Evolutionary conservation across 768 basidiomycete species (phyloP).

Genomic region (Kwoniella europaea): DNA sequence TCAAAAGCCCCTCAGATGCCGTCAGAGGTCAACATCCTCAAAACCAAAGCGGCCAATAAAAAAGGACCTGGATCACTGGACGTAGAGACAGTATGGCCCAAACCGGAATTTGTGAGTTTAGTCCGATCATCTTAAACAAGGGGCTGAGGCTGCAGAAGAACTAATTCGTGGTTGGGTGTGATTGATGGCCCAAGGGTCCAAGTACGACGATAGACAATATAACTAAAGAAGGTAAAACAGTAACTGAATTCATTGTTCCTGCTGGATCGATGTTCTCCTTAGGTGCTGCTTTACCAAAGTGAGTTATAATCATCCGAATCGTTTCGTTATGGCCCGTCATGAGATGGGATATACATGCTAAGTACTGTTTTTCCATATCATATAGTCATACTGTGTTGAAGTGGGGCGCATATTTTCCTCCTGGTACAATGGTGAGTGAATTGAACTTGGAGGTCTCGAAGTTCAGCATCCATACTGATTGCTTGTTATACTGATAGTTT

Average conservation of each 20-base stretch:
- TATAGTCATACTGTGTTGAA: conserved; percentile 33
- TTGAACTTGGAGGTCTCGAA: too few relatives aligned
- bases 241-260: conserved; percentile 45
- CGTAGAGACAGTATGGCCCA: conserved; percentile 48
- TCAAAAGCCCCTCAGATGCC: conserved; percentile 30
- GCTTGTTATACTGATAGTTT: conserved; percentile 28
- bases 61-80: conserved; percentile 37
- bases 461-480: background rate
- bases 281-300: conserved; percentile 43
- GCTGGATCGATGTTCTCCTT: conserved; percentile 53
- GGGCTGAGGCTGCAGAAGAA: too few relatives aligned
- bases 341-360: background rate
- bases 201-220: conserved; percentile 45
- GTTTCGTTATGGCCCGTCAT: background rate
- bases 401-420: conserved; percentile 48
- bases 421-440: conserved; percentile 46
- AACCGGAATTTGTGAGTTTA: conserved; percentile 50
- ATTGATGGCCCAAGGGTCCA: background rate
- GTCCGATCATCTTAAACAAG: background rate
- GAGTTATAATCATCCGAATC: background rate
- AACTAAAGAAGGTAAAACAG: conserved; percentile 38
- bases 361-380: background rate
- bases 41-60: conserved; percentile 47
- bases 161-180: background rate
- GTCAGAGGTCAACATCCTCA: conserved; percentile 51